These are phyloP conservation scores for Magnolia officinalis DNA, from an alignment of 164 flowering plant species.

Conservation along the genomic window DNA sequence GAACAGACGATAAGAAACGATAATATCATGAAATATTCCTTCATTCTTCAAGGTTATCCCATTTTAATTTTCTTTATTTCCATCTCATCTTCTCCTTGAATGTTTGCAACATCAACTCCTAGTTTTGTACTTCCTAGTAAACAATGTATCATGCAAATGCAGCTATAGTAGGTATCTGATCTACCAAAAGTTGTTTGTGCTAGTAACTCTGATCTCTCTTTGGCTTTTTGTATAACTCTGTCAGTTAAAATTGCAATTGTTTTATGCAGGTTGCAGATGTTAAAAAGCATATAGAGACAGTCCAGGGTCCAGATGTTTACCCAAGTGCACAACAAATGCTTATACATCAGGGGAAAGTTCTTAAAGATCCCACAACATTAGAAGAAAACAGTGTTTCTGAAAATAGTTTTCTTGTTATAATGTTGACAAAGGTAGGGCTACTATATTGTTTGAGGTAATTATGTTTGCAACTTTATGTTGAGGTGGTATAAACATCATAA, in stretches of 20 bases:
- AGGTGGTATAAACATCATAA: neutral
- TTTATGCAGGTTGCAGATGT: constrained; percentile 62
- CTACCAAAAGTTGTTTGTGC: no score
- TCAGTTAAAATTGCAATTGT: neutral
- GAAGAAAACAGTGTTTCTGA: constrained; percentile 71
- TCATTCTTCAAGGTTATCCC: no score
- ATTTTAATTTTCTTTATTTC: neutral
- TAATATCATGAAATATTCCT: no score
- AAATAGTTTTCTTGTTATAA: constrained; percentile 64
- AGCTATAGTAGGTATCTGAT: no score
- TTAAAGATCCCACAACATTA: constrained; percentile 62
- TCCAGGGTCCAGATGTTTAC: constrained; percentile 62
- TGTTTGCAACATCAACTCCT: neutral
- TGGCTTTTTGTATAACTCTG: neutral
- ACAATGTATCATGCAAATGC: no score
- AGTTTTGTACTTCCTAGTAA: neutral
- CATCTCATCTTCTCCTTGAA: neutral
- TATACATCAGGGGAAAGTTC: constrained; percentile 82
- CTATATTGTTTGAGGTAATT: neutral
- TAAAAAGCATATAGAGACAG: constrained; percentile 58
- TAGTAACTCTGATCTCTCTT: neutral
- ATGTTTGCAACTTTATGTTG: neutral
- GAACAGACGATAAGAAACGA: no score
- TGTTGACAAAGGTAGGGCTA: constrained; percentile 60
- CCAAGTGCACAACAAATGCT: constrained; percentile 74